Base-by-base conservation (phyloP, 257 asterid species). In the Knoxia roxburghii region DNA sequence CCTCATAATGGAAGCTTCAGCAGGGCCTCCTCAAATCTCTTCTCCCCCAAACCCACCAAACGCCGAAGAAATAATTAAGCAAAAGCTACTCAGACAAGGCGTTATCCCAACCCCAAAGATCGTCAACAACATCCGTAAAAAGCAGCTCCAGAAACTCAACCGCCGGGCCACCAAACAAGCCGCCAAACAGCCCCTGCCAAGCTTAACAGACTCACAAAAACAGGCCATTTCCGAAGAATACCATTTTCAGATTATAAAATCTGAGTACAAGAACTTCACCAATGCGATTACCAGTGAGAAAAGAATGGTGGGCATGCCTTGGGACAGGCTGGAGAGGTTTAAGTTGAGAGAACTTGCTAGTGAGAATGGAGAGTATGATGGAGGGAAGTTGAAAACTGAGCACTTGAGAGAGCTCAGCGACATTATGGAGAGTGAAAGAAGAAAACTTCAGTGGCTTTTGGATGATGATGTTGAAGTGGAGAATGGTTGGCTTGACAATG, bases 111-210 rank as follows among this genome's bases (percentile, higher is more conserved):
- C 92, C 39, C 96, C 99, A 71, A 90, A 79, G 82, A 86, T 88
- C 67, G 76, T 90, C 68, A 97, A 93, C 88, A 85, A 77, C 3
- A 83, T 93, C 80, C 96, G 91, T 83, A 90, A 86, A 65, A 93
- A 93, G 72, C 83, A 90, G 67, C 80, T 83, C 61, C 99, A 88
- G 48, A 93, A 88, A 76, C 62, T 63, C 86, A 84, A 90, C 77
- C 95, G 99, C 80, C 91, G 91, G 20, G 70, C 72, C 32, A 76
- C 95, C 83, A 89, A 89, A 82, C 80, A 72, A 57, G 61, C 79
- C 67, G 65, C 89, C 74, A 86, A 88, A 73, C 73, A 79, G 48
- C 84, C 89, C 39, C 80, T 68, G 11, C 85, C 81, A 23, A 80
- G 17, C 51, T 32, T 82, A 64, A 74, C 87, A 37, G 82, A 83